Evolutionary conservation across 495 filamentous ascomycete species (phyloP).

Genomic region (Aspergillus bertholletiae): DNA sequence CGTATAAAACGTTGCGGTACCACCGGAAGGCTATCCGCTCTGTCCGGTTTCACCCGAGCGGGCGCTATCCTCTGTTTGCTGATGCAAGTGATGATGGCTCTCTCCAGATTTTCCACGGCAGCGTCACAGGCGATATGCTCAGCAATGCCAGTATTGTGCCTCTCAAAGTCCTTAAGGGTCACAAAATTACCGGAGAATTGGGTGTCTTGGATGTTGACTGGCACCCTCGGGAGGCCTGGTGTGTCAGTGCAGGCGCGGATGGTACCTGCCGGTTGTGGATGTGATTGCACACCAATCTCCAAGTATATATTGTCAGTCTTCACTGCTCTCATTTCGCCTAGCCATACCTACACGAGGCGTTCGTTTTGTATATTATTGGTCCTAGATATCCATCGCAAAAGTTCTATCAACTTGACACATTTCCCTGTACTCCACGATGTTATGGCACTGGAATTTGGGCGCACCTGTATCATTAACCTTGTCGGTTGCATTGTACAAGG

Average conservation of each 20-base stretch:
- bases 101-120: conserved; percentile 94
- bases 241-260: conserved; percentile 90
- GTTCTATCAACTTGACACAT: conserved; percentile 23
- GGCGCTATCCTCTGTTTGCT: conserved; percentile 78
- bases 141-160: conserved; percentile 96
- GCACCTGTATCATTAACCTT: too few relatives aligned
- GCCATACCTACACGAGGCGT: conserved; percentile 22
- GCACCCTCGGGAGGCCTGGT: conserved; percentile 91
- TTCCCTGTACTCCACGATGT: too few relatives aligned
- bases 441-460: too few relatives aligned
- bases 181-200: conserved; percentile 70
- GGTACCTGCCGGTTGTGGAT: conserved; percentile 81
- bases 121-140: conserved; percentile 88
- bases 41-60: conserved; percentile 80
- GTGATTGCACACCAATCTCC: conserved; percentile 33
- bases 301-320: conserved; percentile 23
- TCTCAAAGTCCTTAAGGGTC: conserved; percentile 87
- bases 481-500: too few relatives aligned
- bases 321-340: conserved; percentile 17
- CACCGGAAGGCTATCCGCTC: conserved; percentile 85
- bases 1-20: conserved; percentile 94
- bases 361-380: conserved; percentile 19
- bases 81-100: conserved; percentile 92
- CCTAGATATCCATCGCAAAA: conserved; percentile 25
- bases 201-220: conserved; percentile 93